Evolutionary conservation across 225 moss, liverwort and hornwort genomes (phyloP).

Genomic region (Polytrichum commune): DNA sequence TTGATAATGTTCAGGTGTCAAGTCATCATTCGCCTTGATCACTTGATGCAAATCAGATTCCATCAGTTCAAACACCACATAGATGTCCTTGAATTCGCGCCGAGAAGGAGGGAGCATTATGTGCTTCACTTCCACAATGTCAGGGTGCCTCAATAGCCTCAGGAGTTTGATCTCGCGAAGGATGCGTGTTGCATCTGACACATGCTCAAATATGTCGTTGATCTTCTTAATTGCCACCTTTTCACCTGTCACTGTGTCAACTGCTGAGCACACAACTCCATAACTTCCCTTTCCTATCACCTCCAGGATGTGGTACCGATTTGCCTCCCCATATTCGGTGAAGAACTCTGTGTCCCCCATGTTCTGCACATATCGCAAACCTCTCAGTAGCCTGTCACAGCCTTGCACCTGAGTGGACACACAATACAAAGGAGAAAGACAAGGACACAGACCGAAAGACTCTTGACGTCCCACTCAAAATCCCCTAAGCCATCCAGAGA

Average conservation of each 20-base stretch:
- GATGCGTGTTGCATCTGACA: conserved; percentile 71
- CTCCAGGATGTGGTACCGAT: conserved; percentile 71
- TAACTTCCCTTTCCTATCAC: conserved; percentile 77
- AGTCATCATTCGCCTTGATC: conserved; percentile 74
- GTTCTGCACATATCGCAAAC: conserved; percentile 36
- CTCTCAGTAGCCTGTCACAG: conserved; percentile 10
- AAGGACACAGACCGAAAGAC: not conserved
- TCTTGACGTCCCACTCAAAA: not conserved
- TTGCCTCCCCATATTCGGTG: conserved; percentile 75
- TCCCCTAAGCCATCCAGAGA: not conserved
- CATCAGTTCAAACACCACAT: conserved; percentile 77
- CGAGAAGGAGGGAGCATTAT: conserved; percentile 77
- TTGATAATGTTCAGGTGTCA: conserved; percentile 73
- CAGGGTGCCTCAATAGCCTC: conserved; percentile 66
- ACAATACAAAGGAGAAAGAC: too few relatives aligned
- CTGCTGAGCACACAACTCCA: conserved; percentile 66
- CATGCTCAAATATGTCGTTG: conserved; percentile 79
- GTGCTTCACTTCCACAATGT: conserved; percentile 77
- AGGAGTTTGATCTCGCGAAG: conserved; percentile 71
- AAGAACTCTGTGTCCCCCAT: conserved; percentile 76
- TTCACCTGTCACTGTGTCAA: conserved; percentile 63
- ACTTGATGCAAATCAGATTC: conserved; percentile 78
- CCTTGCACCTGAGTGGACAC: not conserved
- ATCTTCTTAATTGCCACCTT: conserved; percentile 79
- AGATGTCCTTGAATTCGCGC: conserved; percentile 70